Conservation (phyloP, 352 stramenopile species). For the Plasmopara halstedii region DNA sequence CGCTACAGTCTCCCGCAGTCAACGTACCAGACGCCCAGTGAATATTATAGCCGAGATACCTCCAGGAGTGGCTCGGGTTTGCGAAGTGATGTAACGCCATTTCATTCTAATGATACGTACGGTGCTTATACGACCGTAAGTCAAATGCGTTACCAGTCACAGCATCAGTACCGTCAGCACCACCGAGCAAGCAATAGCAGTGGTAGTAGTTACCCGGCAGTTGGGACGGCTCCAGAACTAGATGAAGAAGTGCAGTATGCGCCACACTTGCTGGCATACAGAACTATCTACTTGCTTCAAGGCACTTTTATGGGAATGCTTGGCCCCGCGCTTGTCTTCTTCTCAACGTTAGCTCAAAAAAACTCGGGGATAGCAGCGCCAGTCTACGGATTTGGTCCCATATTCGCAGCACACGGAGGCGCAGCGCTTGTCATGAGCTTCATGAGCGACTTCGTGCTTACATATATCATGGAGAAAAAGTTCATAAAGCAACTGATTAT, state of each 20-base stretch:
- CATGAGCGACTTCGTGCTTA: constrained; percentile 73
- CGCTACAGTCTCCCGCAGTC: constrained; percentile 17
- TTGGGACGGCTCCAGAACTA: constrained; percentile 9
- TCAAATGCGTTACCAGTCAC: constrained; percentile 15
- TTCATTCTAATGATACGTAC: constrained; percentile 10
- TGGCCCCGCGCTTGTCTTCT: constrained; percentile 55
- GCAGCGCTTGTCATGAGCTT: constrained; percentile 69
- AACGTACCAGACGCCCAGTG: not conserved
- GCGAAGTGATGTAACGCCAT: not conserved
- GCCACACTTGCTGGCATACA: constrained; percentile 59
- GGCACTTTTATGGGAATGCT: constrained; percentile 60
- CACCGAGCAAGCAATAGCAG: constrained; percentile 23
- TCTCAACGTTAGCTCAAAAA: constrained; percentile 39
- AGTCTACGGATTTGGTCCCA: constrained; percentile 59
- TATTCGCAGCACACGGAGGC: constrained; percentile 65
- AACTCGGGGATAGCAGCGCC: constrained; percentile 35
- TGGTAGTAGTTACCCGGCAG: constrained; percentile 12
- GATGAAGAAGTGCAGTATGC: constrained; percentile 42
- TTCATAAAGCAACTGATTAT: constrained; percentile 69
- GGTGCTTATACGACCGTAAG: constrained; percentile 14
- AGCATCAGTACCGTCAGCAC: constrained; percentile 24
- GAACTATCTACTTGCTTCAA: constrained; percentile 59
- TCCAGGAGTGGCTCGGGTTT: constrained; percentile 7
- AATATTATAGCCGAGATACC: constrained; percentile 16
- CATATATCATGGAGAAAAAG: constrained; percentile 51